Conservation (phyloP, 495 filamentous ascomycete genomes). For the Aspergillus wentii region DNA sequence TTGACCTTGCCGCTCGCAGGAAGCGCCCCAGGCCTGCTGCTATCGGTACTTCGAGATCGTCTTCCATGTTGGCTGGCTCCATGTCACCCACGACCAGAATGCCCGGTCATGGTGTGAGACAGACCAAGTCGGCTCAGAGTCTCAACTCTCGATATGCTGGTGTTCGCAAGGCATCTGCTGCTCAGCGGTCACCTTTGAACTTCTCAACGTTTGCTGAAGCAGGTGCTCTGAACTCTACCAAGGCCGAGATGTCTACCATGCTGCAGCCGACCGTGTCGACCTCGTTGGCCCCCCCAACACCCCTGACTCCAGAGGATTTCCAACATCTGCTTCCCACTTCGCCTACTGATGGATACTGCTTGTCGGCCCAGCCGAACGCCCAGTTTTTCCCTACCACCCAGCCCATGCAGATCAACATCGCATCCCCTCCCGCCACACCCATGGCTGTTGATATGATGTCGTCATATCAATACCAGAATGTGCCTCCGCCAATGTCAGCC, state of each 20-base stretch:
- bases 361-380: slow-evolving; percentile 33
- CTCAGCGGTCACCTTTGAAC: slow-evolving; percentile 51
- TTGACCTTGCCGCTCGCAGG: slow-evolving; percentile 49
- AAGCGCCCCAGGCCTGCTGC: slow-evolving; percentile 51
- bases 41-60: slow-evolving; percentile 40
- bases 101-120: slow-evolving; percentile 38
- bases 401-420: slow-evolving; percentile 42
- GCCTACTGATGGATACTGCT: slow-evolving; percentile 35
- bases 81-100: slow-evolving; percentile 39
- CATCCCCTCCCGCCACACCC: slow-evolving; percentile 44
- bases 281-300: slow-evolving; percentile 41
- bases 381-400: slow-evolving; percentile 39
- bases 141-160: slow-evolving; percentile 47
- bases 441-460: slow-evolving; percentile 34
- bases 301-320: slow-evolving; percentile 41
- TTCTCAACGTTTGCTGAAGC: slow-evolving; percentile 45
- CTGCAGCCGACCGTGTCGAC: slow-evolving; percentile 36
- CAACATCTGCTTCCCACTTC: slow-evolving; percentile 39
- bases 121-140: slow-evolving; percentile 50
- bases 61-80: slow-evolving; percentile 33
- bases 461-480: slow-evolving; percentile 32
- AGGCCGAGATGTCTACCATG: slow-evolving; percentile 33
- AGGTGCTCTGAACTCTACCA: slow-evolving; percentile 32
- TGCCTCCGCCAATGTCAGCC: slow-evolving; percentile 41
- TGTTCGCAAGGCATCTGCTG: slow-evolving; percentile 44